phyloP scores from a whole-genome alignment of 805 yeast genomes.

The Yarrowia sp. region DNA sequence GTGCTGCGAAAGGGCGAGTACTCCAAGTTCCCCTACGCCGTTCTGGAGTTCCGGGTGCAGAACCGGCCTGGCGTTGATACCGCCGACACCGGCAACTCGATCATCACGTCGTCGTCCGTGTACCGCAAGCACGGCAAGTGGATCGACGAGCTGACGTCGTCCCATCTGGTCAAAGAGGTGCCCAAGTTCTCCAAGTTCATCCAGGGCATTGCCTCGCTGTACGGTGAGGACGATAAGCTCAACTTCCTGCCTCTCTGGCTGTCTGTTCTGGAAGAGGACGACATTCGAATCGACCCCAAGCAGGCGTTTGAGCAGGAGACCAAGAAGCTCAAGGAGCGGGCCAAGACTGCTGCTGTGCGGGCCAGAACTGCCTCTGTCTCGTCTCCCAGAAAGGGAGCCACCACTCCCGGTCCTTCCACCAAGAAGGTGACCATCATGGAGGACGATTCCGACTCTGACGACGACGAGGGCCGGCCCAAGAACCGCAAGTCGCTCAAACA shows the following conservation, averaged over 20 bases:
- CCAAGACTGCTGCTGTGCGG: constrained; percentile 24
- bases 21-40: constrained; percentile 73
- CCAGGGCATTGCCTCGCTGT: constrained; percentile 89
- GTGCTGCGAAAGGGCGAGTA: constrained; percentile 86
- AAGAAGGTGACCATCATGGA: constrained; percentile 48
- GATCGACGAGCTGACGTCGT: constrained; percentile 84
- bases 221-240: constrained; percentile 86
- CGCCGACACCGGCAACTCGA: constrained; percentile 47
- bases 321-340: constrained; percentile 50
- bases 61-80: constrained; percentile 52
- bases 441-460: constrained; percentile 38
- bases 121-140: constrained; percentile 53
- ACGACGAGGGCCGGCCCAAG: constrained; percentile 32
- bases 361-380: constrained; percentile 37
- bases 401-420: constrained; percentile 17
- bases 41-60: constrained; percentile 82
- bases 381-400: constrained; percentile 29
- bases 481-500: constrained; percentile 31
- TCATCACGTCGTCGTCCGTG: constrained; percentile 42
- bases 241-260: constrained; percentile 95
- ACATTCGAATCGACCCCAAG: constrained; percentile 77
- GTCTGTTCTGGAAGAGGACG: constrained; percentile 78
- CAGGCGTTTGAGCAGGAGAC: constrained; percentile 74
- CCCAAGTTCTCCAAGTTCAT: constrained; percentile 92
- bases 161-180: constrained; percentile 88